Conservation (phyloP, 1,139 yeast species). For the Scheffersomyces quercinus region DNA sequence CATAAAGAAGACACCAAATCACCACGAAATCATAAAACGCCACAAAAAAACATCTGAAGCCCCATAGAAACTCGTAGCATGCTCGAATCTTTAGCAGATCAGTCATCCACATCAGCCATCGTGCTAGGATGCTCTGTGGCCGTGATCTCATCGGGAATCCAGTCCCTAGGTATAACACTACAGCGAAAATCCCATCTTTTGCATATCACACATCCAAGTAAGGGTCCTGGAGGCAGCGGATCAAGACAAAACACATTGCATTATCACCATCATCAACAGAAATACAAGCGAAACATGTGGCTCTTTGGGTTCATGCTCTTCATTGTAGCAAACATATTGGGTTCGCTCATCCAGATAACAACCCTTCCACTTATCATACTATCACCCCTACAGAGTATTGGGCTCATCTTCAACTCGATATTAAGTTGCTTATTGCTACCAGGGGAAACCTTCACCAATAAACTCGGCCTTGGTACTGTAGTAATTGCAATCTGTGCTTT, state of each 20-base stretch:
- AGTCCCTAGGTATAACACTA: slow-evolving; percentile 78
- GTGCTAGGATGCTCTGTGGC: slow-evolving; percentile 72
- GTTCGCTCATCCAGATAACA: slow-evolving; percentile 81
- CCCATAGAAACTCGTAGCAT: too few species aligned
- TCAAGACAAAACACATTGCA: slow-evolving; percentile 14
- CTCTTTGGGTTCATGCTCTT: slow-evolving; percentile 71
- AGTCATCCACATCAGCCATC: slow-evolving; percentile 16
- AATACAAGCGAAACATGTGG: slow-evolving; percentile 68
- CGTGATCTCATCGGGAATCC: slow-evolving; percentile 74
- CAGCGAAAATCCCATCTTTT: slow-evolving; percentile 78
- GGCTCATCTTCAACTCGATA: slow-evolving; percentile 77
- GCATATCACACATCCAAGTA: slow-evolving; percentile 11
- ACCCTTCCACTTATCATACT: slow-evolving; percentile 79
- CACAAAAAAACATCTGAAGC: too few species aligned
- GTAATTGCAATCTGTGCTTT: slow-evolving; percentile 75
- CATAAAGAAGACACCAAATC: too few species aligned
- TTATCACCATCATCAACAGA: slow-evolving; percentile 29
- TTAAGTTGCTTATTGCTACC: slow-evolving; percentile 69
- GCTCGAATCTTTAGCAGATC: too few species aligned
- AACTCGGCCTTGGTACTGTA: slow-evolving; percentile 63
- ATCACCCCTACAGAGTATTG: slow-evolving; percentile 84
- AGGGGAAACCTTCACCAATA: slow-evolving; percentile 63
- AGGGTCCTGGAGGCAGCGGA: slow-evolving; percentile 18
- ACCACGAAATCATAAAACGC: too few species aligned
- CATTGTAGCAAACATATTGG: slow-evolving; percentile 72